These are phyloP conservation scores for Pilatotrama ljubarskyi DNA, from an alignment of 768 basidiomycete genomes.

Conservation along the genomic window DNA sequence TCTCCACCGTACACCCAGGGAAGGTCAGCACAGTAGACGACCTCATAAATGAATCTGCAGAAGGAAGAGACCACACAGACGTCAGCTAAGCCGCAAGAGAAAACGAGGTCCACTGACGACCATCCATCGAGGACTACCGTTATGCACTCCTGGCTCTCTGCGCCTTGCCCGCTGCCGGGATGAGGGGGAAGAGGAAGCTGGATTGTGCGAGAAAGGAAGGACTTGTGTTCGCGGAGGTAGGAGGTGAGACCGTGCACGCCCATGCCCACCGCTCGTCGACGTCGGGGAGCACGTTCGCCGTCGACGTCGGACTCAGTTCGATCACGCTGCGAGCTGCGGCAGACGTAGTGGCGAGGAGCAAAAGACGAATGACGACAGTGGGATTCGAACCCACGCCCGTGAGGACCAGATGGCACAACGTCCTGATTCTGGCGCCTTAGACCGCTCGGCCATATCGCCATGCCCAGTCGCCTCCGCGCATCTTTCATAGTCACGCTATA, in stretches of 20 bases:
- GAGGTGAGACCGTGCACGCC: slow-evolving; percentile 55
- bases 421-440: slow-evolving; percentile 72
- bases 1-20: slow-evolving; percentile 91
- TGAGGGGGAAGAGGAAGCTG: slow-evolving; percentile 27
- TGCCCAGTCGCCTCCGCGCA: too few species aligned
- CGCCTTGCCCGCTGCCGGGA: slow-evolving; percentile 1
- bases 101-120: slow-evolving; percentile 66
- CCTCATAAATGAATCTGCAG: slow-evolving; percentile 71
- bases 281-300: too few species aligned
- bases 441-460: slow-evolving; percentile 81
- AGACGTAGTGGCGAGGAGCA: too few species aligned
- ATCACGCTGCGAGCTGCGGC: too few species aligned
- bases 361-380: slow-evolving; percentile 31
- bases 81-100: not conserved
- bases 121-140: slow-evolving; percentile 78
- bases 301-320: too few species aligned
- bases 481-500: too few species aligned
- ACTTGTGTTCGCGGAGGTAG: slow-evolving; percentile 48
- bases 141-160: slow-evolving; percentile 23
- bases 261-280: slow-evolving; percentile 33
- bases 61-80: slow-evolving; percentile 16
- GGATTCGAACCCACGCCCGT: slow-evolving; percentile 56
- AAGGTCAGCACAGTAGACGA: slow-evolving; percentile 58
- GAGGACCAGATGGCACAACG: slow-evolving; percentile 38
- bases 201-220: slow-evolving; percentile 39